Conservation (phyloP, 352 stramenopile species). For the Elongisporangium anandrum region DNA sequence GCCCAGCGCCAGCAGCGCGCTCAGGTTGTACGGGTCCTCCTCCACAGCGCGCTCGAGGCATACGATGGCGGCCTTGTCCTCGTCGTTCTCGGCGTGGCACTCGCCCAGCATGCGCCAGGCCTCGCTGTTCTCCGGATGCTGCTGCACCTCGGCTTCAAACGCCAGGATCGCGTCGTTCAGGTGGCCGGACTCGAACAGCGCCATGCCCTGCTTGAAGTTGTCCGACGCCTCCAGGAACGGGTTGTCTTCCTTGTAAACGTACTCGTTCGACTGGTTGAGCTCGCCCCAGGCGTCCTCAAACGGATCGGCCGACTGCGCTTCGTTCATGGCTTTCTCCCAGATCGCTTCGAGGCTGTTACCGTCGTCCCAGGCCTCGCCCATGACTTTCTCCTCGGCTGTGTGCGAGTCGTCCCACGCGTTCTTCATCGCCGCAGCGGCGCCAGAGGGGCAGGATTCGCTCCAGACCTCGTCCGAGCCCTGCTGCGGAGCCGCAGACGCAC, state of each 20-base stretch:
- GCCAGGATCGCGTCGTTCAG: constrained; percentile 91
- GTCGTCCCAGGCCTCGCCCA: constrained; percentile 59
- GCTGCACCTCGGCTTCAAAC: constrained; percentile 94
- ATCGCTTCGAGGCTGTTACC: constrained; percentile 51
- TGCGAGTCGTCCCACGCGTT: constrained; percentile 42
- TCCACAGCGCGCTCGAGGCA: constrained; percentile 93
- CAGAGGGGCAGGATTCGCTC: constrained; percentile 18
- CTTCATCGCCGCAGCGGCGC: constrained; percentile 28
- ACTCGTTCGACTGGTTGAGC: constrained; percentile 39
- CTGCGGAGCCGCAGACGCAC: constrained; percentile 11
- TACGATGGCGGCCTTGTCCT: constrained; percentile 94
- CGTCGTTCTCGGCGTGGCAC: constrained; percentile 96
- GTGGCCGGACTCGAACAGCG: constrained; percentile 89
- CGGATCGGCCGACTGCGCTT: constrained; percentile 59
- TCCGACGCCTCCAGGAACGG: constrained; percentile 57
- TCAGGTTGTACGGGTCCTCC: constrained; percentile 93
- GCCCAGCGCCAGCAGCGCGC: constrained; percentile 89
- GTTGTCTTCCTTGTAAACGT: constrained; percentile 77
- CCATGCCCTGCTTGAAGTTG: constrained; percentile 68
- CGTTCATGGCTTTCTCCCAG: constrained; percentile 76
- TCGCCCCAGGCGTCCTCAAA: constrained; percentile 79
- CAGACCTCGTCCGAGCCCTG: constrained; percentile 41
- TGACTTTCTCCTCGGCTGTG: constrained; percentile 41
- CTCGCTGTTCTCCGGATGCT: constrained; percentile 92
- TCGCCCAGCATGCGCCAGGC: constrained; percentile 93